Evolutionary conservation across 805 yeast genomes (phyloP).

Genomic region (Wickerhamiella azymoides): DNA sequence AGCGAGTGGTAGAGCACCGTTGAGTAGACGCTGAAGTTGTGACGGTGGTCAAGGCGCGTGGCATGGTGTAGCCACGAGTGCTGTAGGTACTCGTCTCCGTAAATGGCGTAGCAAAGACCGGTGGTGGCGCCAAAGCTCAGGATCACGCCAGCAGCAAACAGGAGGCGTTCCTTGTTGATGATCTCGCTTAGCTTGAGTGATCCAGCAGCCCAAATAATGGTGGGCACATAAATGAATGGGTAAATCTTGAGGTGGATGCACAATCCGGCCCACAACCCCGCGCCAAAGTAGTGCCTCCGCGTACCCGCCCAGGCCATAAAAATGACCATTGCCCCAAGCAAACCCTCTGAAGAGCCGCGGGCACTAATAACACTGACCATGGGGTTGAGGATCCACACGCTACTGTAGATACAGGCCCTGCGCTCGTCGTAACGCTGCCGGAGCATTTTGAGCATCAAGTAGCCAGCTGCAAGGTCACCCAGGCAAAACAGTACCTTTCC

Average conservation of each 20-base stretch:
- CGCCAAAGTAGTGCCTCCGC: conserved; percentile 26
- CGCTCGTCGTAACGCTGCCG: conserved; percentile 19
- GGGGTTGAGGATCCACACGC: conserved; percentile 84
- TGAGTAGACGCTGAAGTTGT: conserved; percentile 84
- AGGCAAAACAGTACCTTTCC: conserved; percentile 69
- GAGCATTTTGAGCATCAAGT: conserved; percentile 35
- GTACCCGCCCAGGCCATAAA: conserved; percentile 36
- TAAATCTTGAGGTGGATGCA: conserved; percentile 84
- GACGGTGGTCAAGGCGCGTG: conserved; percentile 78
- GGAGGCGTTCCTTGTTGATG: conserved; percentile 32
- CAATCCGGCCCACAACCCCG: conserved; percentile 45
- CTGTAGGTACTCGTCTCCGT: conserved; percentile 61
- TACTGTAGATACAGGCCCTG: conserved; percentile 32
- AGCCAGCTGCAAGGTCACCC: conserved; percentile 74
- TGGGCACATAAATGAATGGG: conserved; percentile 78
- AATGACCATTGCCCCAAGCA: conserved; percentile 66
- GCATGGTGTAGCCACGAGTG: conserved; percentile 79
- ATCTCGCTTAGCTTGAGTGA: conserved; percentile 13
- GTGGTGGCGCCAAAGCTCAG: conserved; percentile 37
- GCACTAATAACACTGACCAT: conserved; percentile 90
- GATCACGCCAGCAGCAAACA: conserved; percentile 30
- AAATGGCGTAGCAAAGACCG: conserved; percentile 46
- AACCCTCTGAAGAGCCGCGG: conserved; percentile 85
- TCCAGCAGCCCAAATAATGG: conserved; percentile 38
- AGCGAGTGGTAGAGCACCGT: conserved; percentile 35